Base-by-base conservation (phyloP, 2,329 filamentous ascomycete genomes). In the Talaromyces sp. region DNA sequence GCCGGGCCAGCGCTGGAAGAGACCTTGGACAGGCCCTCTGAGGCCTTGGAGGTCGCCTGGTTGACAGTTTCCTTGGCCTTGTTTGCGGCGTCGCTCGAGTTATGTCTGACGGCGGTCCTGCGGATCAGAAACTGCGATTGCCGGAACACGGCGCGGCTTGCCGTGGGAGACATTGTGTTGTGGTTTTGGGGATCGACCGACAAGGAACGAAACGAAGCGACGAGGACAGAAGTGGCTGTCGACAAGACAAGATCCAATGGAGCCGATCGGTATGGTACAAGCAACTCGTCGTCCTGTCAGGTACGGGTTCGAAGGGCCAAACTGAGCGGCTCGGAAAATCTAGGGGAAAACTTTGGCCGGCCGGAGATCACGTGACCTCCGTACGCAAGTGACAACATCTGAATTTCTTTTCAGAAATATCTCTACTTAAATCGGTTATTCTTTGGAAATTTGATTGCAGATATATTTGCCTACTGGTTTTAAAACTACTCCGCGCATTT, bases 1-100 rank as follows among this genome's bases (percentile, higher is more conserved):
- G 88, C 90, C 64, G 90, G 88, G 61, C 91, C 91, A 69, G 92
- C 93, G 59, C 91, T 87, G 70, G 89, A 88, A 66, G 89, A 83
- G 71, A 95, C 93, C 74, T 88, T 87, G 70, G 90, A 91, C 60
- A 97, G 86, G 67, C 92, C 92, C 80, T 96, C 84, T 67, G 88
- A 85, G 63, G 92, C 92, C 84, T 92, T 92, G 31, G 78, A 76
- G 27, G 73, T 73, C 61, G 73, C 70, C 54, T 75, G 73, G 52
- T 77, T 74, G 47, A 76, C 77, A 60, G 74, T 67, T 65, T 81
- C 77, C 68, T 78, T 74, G 54, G 78, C 76, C 72, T 80, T 81
- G 59, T 72, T 71, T 61, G 78, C 78, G 57, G 76, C 74, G 65
- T 81, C 76, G 60, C 78, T 78, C 58, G 79, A 81, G 66, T 79